These are phyloP conservation scores for Malus hybrid DNA, from an alignment of 331 rosid species.

Conservation along the genomic window DNA sequence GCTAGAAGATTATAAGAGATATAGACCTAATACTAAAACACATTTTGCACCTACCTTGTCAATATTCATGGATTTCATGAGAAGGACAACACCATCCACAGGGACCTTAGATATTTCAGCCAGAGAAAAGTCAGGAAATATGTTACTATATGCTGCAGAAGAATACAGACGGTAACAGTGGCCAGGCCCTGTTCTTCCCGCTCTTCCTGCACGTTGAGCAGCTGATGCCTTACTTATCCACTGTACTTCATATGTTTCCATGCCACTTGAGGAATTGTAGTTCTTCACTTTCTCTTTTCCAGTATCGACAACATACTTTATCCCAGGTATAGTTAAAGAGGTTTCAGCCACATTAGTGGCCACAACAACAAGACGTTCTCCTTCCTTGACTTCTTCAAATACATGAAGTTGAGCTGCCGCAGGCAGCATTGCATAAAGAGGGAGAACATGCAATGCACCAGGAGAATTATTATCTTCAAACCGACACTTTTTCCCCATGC, in stretches of 20 bases:
- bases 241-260: constrained; percentile 70
- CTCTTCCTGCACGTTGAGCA: constrained; percentile 83
- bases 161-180: constrained; percentile 90
- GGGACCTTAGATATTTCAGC: constrained; percentile 87
- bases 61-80: constrained; percentile 80
- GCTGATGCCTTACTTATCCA: constrained; percentile 99
- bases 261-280: constrained; percentile 67
- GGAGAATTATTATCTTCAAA: constrained; percentile 24
- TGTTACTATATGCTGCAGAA: constrained; percentile 68
- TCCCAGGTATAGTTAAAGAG: constrained; percentile 87
- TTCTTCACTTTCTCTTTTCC: constrained; percentile 88
- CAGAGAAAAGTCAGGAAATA: constrained; percentile 59
- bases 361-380: constrained; percentile 74
- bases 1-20: not conserved
- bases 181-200: constrained; percentile 94
- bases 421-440: constrained; percentile 91
- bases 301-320: constrained; percentile 82
- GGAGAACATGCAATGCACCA: constrained; percentile 61
- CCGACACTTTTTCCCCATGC: constrained; percentile 26
- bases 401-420: constrained; percentile 77
- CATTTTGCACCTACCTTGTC: constrained; percentile 42
- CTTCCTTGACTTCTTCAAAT: constrained; percentile 67
- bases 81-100: constrained; percentile 82
- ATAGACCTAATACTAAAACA: constrained; percentile 2
- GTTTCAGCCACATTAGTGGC: constrained; percentile 99